phyloP scores from a whole-genome alignment of 1,284 basidiomycete genomes.

The Amylostereum areolatum region DNA sequence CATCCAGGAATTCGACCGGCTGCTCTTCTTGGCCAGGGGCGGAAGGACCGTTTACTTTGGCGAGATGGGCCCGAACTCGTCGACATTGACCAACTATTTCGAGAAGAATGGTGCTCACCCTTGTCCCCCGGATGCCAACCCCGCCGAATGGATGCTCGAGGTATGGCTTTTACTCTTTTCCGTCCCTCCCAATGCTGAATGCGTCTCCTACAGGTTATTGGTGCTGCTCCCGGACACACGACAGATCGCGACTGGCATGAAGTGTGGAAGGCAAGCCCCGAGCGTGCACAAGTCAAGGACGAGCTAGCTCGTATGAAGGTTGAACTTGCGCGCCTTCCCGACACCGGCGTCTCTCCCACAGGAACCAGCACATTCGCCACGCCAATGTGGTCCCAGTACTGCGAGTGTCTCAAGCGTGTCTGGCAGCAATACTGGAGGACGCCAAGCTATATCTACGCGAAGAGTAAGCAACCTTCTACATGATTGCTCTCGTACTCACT shows the following conservation, averaged over 20 bases:
- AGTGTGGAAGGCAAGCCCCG: background rate
- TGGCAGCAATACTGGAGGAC: background rate
- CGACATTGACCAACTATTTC: slow-evolving; percentile 34
- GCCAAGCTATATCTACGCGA: background rate
- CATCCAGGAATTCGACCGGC: slow-evolving; percentile 8
- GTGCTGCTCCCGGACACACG: slow-evolving; percentile 14
- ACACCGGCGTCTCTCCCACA: background rate
- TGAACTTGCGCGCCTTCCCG: background rate
- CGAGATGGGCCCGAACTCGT: background rate
- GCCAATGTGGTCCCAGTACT: background rate
- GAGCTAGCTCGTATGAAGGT: background rate
- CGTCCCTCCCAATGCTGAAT: slow-evolving; percentile 48
- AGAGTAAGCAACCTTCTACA: too few relatives aligned
- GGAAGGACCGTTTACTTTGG: slow-evolving; percentile 3
- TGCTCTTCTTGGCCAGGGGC: slow-evolving; percentile 15
- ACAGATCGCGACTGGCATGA: background rate
- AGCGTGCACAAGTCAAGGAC: background rate
- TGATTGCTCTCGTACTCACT: too few relatives aligned
- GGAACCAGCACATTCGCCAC: background rate
- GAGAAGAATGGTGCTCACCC: slow-evolving; percentile 14
- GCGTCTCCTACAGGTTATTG: slow-evolving; percentile 60
- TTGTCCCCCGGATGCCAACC: slow-evolving; percentile 54
- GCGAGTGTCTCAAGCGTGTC: background rate
- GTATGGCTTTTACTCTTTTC: slow-evolving; percentile 65
- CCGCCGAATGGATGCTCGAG: slow-evolving; percentile 44